Base-by-base conservation (phyloP, 371 early-diverging fungal species). In the Rhizopus delemar region DNA sequence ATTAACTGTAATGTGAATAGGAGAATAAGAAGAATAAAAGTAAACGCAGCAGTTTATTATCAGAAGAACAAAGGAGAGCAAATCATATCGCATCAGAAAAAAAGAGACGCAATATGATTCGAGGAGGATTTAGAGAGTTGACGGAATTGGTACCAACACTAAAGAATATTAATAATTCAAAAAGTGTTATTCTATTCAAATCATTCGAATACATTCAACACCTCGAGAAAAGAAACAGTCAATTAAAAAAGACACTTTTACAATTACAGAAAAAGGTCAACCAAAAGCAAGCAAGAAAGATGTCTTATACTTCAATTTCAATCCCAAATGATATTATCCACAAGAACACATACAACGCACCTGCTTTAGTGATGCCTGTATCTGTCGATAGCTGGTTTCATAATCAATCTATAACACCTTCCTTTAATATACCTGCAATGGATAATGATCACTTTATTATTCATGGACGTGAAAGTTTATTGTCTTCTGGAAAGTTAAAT, bases 1-100 rank as follows among this genome's bases (percentile, higher is more conserved):
- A 22, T 22, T 22, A 22, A 22, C 0, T 22, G 22, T 0, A 2
- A 22, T 22, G 22, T 22, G 22, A 22, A 22, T 22, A 22, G 22
- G 22, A 22, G 22, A 22, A 22, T 22, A 22, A 22, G 22, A 22
- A 22, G 22, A 22, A 22, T 22, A 22, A 22, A 22, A 22, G 22
- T 22, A 22, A 22, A 22, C 22, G 22, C 22, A 22, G 22, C 22
- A 22, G 22, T 22, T 11, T 57, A 12, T 34, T 63, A 33, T 53
- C 94, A 58, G 87, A 91, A 0, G 90, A 90, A 29, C 80, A 86
- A 28, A 92, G 93, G 58, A 80, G 88, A 56, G 87, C 89, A 11
- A 93, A 93, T 71, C 93, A 93, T 73, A 92, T 93, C 66, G 89
- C 87, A 0, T 89, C 90, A 13, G 93, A 93, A 69, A 90, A 94